Evolutionary conservation across 805 yeast genomes (phyloP).

Genomic region (Candida silvatica): DNA sequence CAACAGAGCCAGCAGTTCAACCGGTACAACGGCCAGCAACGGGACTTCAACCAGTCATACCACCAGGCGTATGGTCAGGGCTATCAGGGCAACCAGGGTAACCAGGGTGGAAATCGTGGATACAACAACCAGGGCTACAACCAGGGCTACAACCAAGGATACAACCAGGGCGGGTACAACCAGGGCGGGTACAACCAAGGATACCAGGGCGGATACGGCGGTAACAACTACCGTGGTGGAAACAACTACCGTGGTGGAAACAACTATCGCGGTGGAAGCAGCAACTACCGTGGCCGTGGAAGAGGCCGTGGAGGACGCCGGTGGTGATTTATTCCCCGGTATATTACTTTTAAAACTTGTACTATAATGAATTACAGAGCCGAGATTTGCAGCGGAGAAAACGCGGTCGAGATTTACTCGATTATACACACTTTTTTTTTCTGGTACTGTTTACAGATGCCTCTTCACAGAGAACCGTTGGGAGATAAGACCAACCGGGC

Average conservation of each 20-base stretch:
- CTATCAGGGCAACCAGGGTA: conserved; percentile 5
- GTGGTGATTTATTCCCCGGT: too few relatives aligned
- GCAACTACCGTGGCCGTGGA: conserved; percentile 3
- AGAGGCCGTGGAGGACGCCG: conserved; percentile 5
- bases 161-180: conserved; percentile 3
- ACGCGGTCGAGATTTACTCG: too few relatives aligned
- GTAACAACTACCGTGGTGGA: conserved; percentile 2
- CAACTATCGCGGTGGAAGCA: conserved; percentile 5
- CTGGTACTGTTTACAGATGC: too few relatives aligned
- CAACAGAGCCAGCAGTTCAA: conserved; percentile 12
- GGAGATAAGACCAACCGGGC: too few relatives aligned
- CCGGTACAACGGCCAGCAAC: conserved; percentile 6
- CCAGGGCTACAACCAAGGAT: conserved; percentile 8
- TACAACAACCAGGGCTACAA: conserved; percentile 11
- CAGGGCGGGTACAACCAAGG: conserved; percentile 5
- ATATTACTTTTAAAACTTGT: too few relatives aligned
- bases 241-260: conserved; percentile 4
- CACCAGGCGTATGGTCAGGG: conserved; percentile 1
- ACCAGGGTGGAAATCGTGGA: conserved; percentile 13
- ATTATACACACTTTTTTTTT: too few relatives aligned
- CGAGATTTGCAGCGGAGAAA: too few relatives aligned
- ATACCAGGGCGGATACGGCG: conserved; percentile 4
- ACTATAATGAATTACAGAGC: too few relatives aligned
- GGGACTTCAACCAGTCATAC: conserved; percentile 5
- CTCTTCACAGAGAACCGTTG: too few relatives aligned